phyloP scores from a whole-genome alignment of 345 rosid species.

The Sonneratia alba region DNA sequence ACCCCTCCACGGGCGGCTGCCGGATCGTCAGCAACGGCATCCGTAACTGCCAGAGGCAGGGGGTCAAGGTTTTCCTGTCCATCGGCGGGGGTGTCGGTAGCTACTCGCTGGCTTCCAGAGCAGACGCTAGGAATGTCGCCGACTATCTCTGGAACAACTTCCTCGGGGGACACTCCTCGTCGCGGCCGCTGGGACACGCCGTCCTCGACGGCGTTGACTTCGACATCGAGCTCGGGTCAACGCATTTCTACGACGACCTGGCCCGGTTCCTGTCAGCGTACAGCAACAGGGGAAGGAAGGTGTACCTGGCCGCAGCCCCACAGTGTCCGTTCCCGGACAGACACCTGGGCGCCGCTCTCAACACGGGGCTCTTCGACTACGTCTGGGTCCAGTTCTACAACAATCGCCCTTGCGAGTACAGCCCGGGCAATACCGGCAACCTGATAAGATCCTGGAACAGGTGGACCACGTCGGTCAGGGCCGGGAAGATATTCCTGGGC shows the following conservation, averaged over 20 bases:
- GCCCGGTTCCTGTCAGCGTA: slow-evolving; percentile 20
- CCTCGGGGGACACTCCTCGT: slow-evolving; percentile 11
- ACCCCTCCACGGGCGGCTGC: slow-evolving; percentile 31
- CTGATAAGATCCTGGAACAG: slow-evolving; percentile 40
- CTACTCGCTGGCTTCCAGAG: slow-evolving; percentile 26
- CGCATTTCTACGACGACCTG: slow-evolving; percentile 30
- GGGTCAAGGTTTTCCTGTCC: slow-evolving; percentile 48
- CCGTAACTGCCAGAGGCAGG: slow-evolving; percentile 25
- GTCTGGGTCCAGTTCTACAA: slow-evolving; percentile 55
- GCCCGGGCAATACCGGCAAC: slow-evolving; percentile 17
- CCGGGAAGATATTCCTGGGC: slow-evolving; percentile 32
- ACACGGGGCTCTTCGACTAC: slow-evolving; percentile 45
- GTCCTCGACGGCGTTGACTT: slow-evolving; percentile 51
- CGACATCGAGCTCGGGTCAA: slow-evolving; percentile 39
- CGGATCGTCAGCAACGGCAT: slow-evolving; percentile 20
- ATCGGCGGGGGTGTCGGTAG: slow-evolving; percentile 36
- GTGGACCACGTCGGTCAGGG: slow-evolving; percentile 35
- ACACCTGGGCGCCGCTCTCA: slow-evolving; percentile 28
- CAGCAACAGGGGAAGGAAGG: slow-evolving; percentile 20
- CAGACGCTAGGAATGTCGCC: slow-evolving; percentile 28
- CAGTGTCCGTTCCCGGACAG: slow-evolving; percentile 55
- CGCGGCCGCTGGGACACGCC: slow-evolving; percentile 40
- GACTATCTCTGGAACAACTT: slow-evolving; percentile 15
- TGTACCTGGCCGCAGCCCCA: slow-evolving; percentile 50
- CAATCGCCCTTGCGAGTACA: slow-evolving; percentile 41